Evolutionary conservation across 1,284 basidiomycete species (phyloP), one percentile per base, ranked within the genome.

Genomic region (Sporisorium reilianum): DNA sequence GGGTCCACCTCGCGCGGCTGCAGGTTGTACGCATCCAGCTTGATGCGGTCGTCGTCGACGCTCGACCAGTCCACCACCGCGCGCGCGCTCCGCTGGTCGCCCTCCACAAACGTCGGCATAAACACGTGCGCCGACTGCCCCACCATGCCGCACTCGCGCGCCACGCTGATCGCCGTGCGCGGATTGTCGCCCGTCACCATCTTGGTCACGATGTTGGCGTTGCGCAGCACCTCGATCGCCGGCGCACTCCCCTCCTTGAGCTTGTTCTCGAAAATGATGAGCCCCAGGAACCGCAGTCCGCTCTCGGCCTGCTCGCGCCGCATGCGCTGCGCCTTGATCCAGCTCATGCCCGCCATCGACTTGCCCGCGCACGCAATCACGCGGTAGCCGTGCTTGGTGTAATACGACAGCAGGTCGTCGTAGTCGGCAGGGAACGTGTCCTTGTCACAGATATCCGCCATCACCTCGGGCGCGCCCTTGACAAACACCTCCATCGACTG

Each of bases 101-200:
- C 96, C 82, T 89, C 88, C 9, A 90, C 85, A 83, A 99, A 99
- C 0, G 87, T 86, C 0, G 97, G 95, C 26, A 91, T 88, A 85
- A 96, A 99, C n/a, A 99, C 92, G 79, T 95, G 91, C 0, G 93
- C 92, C 25, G 93, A 92, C 69, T 92, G 92, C 52, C 91, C 93
- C 72, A 99, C 90, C 71, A 99, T 88, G 51, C 90, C 90, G 80
- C 96, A 99, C 86, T 99, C 97, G 66, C 96, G 89, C 12, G 95
- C 97, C 32, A 99, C 97, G 78, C 93, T 95, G 79, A 98, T 93
- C 2, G 97, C 97, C 1, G 97, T 99, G 44, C 97, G 88, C 32
- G 95, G 91, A 79, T 99, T 99, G 85, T 99, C 97, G 10, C 97
- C 97, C 0, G 97, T 99, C 61, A 97, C 96, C 97, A 99, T 99